Evolutionary conservation across 73 alveolate species (phyloP).

Genomic region (Paramecium bursaria): DNA sequence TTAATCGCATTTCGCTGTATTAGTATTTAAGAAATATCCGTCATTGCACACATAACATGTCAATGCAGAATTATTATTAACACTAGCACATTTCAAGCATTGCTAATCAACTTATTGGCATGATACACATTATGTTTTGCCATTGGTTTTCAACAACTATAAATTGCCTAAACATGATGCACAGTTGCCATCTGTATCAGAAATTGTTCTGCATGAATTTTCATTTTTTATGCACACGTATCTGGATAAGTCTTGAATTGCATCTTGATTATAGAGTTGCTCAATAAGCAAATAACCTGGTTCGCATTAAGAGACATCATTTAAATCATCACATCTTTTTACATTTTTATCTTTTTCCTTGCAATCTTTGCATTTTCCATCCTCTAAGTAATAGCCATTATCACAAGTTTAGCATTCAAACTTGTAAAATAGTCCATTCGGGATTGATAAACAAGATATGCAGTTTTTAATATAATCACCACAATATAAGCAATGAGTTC

Average conservation of each 20-base stretch:
- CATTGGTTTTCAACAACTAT: neutral
- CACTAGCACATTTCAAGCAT: neutral
- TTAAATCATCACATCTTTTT: neutral
- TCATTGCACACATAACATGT: neutral
- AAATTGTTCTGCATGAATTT: neutral
- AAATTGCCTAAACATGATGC: neutral
- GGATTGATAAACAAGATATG: neutral
- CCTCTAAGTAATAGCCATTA: conserved; percentile 29
- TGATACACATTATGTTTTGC: neutral
- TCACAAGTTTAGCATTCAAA: neutral
- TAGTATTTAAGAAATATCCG: neutral
- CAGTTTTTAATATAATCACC: neutral
- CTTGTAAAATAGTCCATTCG: neutral
- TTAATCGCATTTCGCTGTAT: neutral
- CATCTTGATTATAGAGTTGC: neutral
- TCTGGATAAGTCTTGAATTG: neutral
- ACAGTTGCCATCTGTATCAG: neutral
- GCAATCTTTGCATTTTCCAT: neutral
- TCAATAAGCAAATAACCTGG: neutral
- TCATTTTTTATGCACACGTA: neutral
- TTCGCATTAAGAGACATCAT: neutral
- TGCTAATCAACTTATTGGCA: neutral
- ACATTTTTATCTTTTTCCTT: neutral
- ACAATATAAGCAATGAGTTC: neutral
- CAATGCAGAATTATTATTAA: neutral